Base-by-base conservation (phyloP, 768 basidiomycete species). In the Tubosaeta sp. region DNA sequence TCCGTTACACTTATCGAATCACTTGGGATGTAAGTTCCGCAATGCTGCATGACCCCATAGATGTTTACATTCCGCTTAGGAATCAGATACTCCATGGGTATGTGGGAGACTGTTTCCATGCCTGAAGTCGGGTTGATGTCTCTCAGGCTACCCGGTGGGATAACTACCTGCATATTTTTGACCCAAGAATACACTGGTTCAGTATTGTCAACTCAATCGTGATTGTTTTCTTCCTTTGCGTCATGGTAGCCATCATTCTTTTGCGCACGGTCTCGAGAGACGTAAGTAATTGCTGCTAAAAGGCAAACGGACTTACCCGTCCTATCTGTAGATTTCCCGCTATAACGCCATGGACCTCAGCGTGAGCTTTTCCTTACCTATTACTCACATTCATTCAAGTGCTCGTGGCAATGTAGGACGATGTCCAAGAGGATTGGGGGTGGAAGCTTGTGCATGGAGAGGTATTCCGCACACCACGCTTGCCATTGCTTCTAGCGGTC, bases 401-500 rank as follows among this genome's bases (percentile, higher is more conserved):
- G 18, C 51, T 12, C 8, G 29, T 31, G 2, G 22, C 29, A 29
- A 49, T 30, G 24, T 56, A 92, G 89, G 93, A 95, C 63, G 93
- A 95, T 61, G 89, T 96, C 3, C 92, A 94, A 69, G 95, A 98
- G 72, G 95, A 98, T 59, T 95, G 87, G 81, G 95, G 95, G 2
- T 98, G 95, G 95, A 98, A 98, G 64, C 80, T 98, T 16, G 84
- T 98, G 21, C 93, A 96, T 59, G 94, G 93, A 19, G 95, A 98
- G 69, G 90, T 98, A 16, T 98, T 97, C 76, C 82, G 95, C 19
- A 74, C 85, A 1, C 95, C 95, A 1, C 71, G 72, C 40, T 78
- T 85, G 47, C 83, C 92, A 0, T 81, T 94, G 77, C 56, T 86
- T 8, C 72, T 98, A 8, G 85, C 92, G 3, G 80, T 93, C 32